Conservation (phyloP, 305 asterid species). For the Fraxinus albicans region DNA sequence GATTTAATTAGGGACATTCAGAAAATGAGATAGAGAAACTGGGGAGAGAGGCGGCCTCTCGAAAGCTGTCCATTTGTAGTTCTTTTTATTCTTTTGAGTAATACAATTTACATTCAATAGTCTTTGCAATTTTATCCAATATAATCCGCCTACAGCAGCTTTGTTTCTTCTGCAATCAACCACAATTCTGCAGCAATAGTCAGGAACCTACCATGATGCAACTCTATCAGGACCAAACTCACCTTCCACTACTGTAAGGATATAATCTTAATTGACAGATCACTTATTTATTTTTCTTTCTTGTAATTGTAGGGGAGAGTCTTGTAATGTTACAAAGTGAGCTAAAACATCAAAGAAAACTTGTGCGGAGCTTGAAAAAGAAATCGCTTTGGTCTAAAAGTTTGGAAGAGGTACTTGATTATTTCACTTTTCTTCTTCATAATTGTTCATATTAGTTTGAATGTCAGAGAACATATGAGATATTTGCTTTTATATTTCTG, state of each 20-base stretch:
- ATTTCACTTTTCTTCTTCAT: neutral
- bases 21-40: neutral
- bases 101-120: neutral
- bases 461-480: neutral
- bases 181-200: neutral
- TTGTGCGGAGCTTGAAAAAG: constrained; percentile 84
- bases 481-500: neutral
- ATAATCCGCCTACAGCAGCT: neutral
- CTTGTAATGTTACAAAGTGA: constrained; percentile 78
- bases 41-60: neutral
- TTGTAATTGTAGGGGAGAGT: constrained; percentile 65
- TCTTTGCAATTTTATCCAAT: neutral
- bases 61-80: neutral
- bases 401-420: constrained; percentile 81
- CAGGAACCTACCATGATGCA: neutral
- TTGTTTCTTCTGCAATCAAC: neutral
- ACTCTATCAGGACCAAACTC: neutral
- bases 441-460: neutral
- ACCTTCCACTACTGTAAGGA: neutral
- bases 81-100: neutral
- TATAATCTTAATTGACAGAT: constrained; percentile 15
- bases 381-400: constrained; percentile 97
- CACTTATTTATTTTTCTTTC: neutral
- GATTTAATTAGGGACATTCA: neutral
- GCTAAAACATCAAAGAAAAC: constrained; percentile 88